Percentiles rank a stretch among this genome's conserved stretches.
Conservation (phyloP, 257 asterid species). For the Fraxinus pennsylvanica region DNA sequence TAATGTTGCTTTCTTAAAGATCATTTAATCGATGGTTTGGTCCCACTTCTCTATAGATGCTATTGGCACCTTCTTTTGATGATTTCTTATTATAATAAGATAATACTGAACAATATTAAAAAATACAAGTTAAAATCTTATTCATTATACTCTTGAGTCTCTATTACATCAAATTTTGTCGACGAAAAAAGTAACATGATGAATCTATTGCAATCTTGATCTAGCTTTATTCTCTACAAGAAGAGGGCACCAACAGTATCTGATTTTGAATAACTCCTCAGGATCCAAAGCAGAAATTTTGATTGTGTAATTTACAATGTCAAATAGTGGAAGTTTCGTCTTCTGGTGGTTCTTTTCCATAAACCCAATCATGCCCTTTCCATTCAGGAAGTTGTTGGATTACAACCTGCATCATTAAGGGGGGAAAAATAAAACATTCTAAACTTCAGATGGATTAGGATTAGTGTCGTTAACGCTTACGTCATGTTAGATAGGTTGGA, state of each 20-base stretch:
- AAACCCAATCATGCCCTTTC: conserved; percentile 78
- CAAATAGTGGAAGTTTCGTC: conserved; percentile 20
- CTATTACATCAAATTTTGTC: neutral
- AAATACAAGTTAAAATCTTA: too few relatives aligned
- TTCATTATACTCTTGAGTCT: too few relatives aligned
- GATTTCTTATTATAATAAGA: too few relatives aligned
- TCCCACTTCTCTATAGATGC: neutral
- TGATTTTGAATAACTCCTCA: neutral
- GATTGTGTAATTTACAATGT: neutral
- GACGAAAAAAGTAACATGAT: neutral
- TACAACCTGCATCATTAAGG: conserved; percentile 42
- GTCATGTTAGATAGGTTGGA: too few relatives aligned
- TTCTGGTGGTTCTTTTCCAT: conserved; percentile 55
- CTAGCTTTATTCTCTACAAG: neutral
- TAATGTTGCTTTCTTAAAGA: conserved; percentile 12
- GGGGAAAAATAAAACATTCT: neutral
- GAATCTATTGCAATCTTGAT: neutral
- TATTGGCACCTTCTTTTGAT: neutral
- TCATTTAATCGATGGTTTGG: neutral
- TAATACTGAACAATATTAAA: too few relatives aligned
- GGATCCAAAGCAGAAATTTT: neutral
- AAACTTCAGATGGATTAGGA: too few relatives aligned
- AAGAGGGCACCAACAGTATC: neutral
- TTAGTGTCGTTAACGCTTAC: too few relatives aligned
- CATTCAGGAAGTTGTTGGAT: conserved; percentile 86